Conservation (phyloP, 495 filamentous ascomycete species). For the Neurospora cerealis region DNA sequence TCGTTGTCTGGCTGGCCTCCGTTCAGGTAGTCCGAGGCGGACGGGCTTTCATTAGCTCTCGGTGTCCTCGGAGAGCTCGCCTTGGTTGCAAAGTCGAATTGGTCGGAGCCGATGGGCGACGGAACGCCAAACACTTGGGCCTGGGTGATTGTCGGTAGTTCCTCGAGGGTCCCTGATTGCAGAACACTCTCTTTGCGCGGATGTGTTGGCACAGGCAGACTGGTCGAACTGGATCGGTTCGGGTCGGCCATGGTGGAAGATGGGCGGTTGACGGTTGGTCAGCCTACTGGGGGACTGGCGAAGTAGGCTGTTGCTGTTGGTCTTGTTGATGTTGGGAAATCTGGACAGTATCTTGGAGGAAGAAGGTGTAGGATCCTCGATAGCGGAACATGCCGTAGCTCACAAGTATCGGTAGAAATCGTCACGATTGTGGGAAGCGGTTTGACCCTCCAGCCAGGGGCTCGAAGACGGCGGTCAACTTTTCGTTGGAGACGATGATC, state of each 20-base stretch:
- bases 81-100: constrained; percentile 23
- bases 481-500: not conserved
- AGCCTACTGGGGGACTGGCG: not conserved
- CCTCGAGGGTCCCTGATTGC: constrained; percentile 17
- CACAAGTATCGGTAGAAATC: not conserved
- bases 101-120: constrained; percentile 18
- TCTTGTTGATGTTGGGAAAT: not conserved
- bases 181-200: constrained; percentile 12
- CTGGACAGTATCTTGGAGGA: not conserved
- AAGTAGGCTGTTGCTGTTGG: not conserved
- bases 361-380: not conserved
- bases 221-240: constrained; percentile 4
- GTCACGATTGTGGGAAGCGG: not conserved
- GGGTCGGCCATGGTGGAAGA: constrained; percentile 17
- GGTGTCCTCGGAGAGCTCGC: constrained; percentile 8
- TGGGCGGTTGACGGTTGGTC: not conserved
- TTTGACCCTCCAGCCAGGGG: not conserved
- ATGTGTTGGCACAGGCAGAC: not conserved
- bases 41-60: constrained; percentile 5
- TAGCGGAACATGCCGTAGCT: constrained; percentile 9
- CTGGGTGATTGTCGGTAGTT: constrained; percentile 22
- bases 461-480: not conserved
- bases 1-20: constrained; percentile 27
- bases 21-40: constrained; percentile 34
- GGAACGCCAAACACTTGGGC: constrained; percentile 8